These are phyloP conservation scores for Aspergillus costaricaensis DNA, from an alignment of 2,329 filamentous ascomycete species.

Conservation along the genomic window DNA sequence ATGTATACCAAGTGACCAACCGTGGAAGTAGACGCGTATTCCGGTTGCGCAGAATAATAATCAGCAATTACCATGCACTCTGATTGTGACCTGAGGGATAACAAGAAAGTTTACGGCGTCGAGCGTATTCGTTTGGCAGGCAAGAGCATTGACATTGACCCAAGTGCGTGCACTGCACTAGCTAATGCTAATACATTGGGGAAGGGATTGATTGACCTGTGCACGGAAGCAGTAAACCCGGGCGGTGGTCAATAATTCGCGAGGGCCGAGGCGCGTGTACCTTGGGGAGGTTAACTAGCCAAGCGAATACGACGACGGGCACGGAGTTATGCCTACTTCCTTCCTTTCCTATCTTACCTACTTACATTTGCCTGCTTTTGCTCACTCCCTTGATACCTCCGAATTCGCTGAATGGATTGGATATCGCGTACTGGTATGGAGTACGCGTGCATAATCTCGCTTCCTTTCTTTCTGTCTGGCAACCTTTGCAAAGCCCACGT, in stretches of 20 bases:
- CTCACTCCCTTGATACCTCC: neutral
- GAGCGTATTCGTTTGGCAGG: neutral
- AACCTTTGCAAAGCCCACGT: neutral
- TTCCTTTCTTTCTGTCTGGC: neutral
- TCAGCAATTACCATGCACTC: neutral
- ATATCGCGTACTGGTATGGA: neutral
- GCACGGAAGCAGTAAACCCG: neutral
- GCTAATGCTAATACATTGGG: neutral
- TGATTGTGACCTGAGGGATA: neutral
- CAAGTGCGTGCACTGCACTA: neutral
- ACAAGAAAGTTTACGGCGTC: too few relatives aligned
- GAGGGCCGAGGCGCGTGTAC: neutral
- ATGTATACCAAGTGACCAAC: neutral
- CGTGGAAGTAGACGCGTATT: neutral
- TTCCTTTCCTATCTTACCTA: too few relatives aligned
- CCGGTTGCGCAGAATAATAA: neutral
- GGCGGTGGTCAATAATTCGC: neutral
- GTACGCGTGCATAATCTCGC: neutral
- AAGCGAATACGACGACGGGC: neutral
- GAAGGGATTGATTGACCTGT: neutral
- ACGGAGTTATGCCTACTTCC: neutral
- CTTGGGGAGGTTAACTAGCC: neutral
- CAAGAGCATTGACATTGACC: neutral
- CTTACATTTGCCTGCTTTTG: too few relatives aligned
- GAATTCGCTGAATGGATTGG: neutral